Evolutionary conservation across 2,329 filamentous ascomycete species (phyloP), one percentile per base, ranked within the genome.

Genomic region (Ophiostoma piceae): DNA sequence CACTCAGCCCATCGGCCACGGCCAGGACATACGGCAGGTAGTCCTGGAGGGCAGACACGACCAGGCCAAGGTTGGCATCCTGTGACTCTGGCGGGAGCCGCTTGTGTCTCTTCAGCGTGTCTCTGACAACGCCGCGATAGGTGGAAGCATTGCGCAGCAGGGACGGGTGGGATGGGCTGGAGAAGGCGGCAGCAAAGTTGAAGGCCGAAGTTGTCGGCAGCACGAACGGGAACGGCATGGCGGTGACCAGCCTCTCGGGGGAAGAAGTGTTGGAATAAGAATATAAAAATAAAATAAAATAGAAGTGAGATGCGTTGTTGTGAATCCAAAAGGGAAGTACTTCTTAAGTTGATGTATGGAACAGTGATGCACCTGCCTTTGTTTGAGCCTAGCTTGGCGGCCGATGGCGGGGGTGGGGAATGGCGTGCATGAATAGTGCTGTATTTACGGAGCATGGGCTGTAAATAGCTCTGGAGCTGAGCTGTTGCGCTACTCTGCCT

Each of bases 141-240:
- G 92, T 94, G 74, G 93, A 94, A 29, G 92, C 90, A 69, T 87
- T 86, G 75, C 94, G 86, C 32, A 93, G 92, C 60, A 99, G 84
- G 0, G 94, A 97, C 3, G 95, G 94, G 79, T 98, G 94, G 2
- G 92, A 92, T 73, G 89, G 87, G 76, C 91, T 94, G 75, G 82
- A 85, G 79, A 96, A 90, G 79, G 84, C 90, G 51, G 89, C 84
- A 29, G 91, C 90, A 77, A 97, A 94, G 68, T 91, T 89, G 77
- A 96, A 90, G 69, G 90, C 87, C 43, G 93, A 96, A 5, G 94
- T 97, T 0, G 94, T 98, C 1, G 95, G 94, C 41, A 98, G 87
- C 12, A 87, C 82, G 76, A 97, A 97, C 14, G 91, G 90, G 77
- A 92, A 98, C 41, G 94, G 94, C 95, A 98, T 98, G 26, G 62